These are phyloP conservation scores for Megacollybia platyphylla DNA, from an alignment of 1,284 basidiomycete genomes.

Conservation along the genomic window DNA sequence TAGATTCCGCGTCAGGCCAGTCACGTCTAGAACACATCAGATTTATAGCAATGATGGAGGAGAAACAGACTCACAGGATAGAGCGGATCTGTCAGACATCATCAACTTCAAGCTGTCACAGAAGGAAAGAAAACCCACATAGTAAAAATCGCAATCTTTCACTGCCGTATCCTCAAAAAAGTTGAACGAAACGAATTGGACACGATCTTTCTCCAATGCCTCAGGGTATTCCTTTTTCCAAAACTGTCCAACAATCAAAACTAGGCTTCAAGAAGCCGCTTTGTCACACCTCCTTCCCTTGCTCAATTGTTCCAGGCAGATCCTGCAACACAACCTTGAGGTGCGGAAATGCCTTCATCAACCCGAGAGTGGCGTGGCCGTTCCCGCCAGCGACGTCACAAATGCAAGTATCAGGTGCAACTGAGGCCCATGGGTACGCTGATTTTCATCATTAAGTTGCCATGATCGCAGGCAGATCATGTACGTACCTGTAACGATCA, in stretches of 20 bases:
- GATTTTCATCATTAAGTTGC: not conserved
- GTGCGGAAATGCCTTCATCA: constrained; percentile 25
- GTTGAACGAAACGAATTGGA: constrained; percentile 1
- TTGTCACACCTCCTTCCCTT: constrained; percentile 11
- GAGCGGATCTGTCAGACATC: constrained; percentile 4
- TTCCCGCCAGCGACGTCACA: constrained; percentile 37
- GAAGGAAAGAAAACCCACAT: not conserved
- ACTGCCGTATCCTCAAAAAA: constrained; percentile 1
- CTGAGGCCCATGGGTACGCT: constrained; percentile 32
- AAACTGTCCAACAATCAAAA: not conserved
- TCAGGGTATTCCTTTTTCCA: constrained; percentile 7
- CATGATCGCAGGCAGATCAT: not conserved
- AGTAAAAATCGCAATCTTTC: constrained; percentile 1
- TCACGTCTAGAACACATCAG: not conserved
- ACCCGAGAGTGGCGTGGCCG: constrained; percentile 26
- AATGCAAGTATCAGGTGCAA: constrained; percentile 20
- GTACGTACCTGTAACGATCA: constrained; percentile 4
- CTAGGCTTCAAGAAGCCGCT: not conserved
- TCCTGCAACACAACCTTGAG: constrained; percentile 34
- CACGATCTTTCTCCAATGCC: constrained; percentile 16
- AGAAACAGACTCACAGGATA: constrained; percentile 4
- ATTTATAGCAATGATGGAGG: not conserved
- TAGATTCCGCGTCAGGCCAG: constrained; percentile 2
- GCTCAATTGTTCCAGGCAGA: constrained; percentile 20
- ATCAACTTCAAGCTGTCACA: not conserved